phyloP scores from a whole-genome alignment of 2,329 filamentous ascomycete genomes.

The Fusarium sp. region DNA sequence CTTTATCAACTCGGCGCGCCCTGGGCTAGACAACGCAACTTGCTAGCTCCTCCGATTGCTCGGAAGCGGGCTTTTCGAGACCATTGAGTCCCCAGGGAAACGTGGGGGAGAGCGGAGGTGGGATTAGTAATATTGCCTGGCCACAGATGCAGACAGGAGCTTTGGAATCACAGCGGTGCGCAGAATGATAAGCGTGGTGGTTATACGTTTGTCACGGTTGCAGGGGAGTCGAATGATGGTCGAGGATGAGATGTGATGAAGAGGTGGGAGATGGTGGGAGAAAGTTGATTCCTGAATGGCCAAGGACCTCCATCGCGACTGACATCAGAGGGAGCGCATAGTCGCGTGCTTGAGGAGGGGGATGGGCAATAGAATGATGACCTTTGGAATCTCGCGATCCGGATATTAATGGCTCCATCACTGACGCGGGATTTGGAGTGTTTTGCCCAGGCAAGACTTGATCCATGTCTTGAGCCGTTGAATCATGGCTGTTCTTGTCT shows the following conservation, averaged over 20 bases:
- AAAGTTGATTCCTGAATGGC: background rate
- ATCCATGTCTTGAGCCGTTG: constrained; percentile 1
- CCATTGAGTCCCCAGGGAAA: constrained; percentile 5
- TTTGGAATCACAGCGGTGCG: constrained; percentile 20
- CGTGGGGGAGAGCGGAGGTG: constrained; percentile 27
- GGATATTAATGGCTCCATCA: background rate
- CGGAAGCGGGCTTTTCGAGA: constrained; percentile 16
- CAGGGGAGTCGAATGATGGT: constrained; percentile 1
- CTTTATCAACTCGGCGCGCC: constrained; percentile 31
- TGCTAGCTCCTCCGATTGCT: constrained; percentile 26
- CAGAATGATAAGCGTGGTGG: constrained; percentile 1
- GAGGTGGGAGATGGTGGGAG: background rate
- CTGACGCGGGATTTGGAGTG: background rate
- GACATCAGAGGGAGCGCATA: constrained; percentile 22
- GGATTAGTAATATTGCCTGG: constrained; percentile 30
- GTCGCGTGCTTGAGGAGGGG: constrained; percentile 24
- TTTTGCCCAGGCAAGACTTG: background rate
- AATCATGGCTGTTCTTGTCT: background rate
- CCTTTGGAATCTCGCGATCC: background rate
- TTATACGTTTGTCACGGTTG: constrained; percentile 5
- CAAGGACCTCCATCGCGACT: background rate
- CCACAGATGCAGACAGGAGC: background rate
- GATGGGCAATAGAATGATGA: constrained; percentile 6
- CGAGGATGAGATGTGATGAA: background rate
- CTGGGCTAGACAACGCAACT: constrained; percentile 16